Percentiles rank a stretch among this genome's conserved stretches.
Conservation (phyloP, 345 rosid species). For the Noccaea bulbosa region DNA sequence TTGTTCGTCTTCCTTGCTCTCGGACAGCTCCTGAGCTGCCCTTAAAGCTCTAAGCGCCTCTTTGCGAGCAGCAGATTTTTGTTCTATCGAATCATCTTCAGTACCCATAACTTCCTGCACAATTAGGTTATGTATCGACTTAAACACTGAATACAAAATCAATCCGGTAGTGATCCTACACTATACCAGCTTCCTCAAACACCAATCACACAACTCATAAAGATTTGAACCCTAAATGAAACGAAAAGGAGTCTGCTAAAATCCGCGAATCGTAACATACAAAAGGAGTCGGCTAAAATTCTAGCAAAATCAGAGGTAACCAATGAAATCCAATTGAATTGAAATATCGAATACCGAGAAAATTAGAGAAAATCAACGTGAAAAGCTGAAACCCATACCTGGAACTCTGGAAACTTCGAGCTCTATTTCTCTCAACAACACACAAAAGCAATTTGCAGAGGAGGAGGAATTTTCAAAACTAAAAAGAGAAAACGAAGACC, state of each 20-base stretch:
- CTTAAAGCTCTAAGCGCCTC: slow-evolving; percentile 82
- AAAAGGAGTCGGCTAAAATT: background rate
- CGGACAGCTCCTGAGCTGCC: slow-evolving; percentile 70
- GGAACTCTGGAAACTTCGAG: slow-evolving; percentile 39
- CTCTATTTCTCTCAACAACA: background rate
- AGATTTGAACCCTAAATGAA: slow-evolving; percentile 16
- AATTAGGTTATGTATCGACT: background rate
- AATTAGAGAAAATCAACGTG: slow-evolving; percentile 13
- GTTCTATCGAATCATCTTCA: slow-evolving; percentile 73
- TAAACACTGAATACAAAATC: slow-evolving; percentile 8
- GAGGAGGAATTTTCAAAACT: background rate
- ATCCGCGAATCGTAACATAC: background rate
- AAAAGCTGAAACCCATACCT: slow-evolving; percentile 18
- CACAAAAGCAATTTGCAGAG: background rate
- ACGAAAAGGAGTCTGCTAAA: background rate
- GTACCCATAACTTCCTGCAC: slow-evolving; percentile 51
- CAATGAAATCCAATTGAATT: background rate
- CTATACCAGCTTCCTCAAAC: background rate
- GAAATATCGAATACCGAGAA: background rate
- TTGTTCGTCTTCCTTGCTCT: slow-evolving; percentile 44
- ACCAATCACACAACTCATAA: background rate
- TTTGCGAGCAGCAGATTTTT: slow-evolving; percentile 67
- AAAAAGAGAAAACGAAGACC: background rate
- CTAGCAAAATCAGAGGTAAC: slow-evolving; percentile 6
- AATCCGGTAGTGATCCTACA: background rate